Evolutionary conservation across 2,329 filamentous ascomycete genomes (phyloP).

Genomic region (Ramularia endophylla): DNA sequence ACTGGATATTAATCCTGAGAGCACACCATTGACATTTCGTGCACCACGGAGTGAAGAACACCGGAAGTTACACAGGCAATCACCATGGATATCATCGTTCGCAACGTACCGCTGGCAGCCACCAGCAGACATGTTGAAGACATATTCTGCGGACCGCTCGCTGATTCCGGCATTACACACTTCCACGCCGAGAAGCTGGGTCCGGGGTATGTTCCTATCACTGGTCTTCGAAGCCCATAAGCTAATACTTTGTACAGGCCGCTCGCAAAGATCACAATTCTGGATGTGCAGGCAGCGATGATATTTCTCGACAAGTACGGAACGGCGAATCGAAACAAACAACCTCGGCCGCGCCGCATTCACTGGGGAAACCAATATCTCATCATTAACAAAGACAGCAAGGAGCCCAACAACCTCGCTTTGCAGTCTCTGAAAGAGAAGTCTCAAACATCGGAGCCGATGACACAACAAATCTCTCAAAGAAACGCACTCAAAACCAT

Average conservation of each 20-base stretch:
- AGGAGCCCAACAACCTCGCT: slow-evolving; percentile 18
- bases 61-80: too few relatives aligned
- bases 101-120: slow-evolving; percentile 36
- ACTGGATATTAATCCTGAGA: too few relatives aligned
- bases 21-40: too few relatives aligned
- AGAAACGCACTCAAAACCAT: slow-evolving; percentile 9
- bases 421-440: slow-evolving; percentile 23
- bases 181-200: slow-evolving; percentile 42
- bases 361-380: slow-evolving; percentile 9
- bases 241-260: slow-evolving; percentile 23
- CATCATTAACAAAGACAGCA: neutral
- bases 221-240: too few relatives aligned
- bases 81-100: slow-evolving; percentile 45
- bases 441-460: slow-evolving; percentile 7
- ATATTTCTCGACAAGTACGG: slow-evolving; percentile 39
- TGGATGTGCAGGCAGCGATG: slow-evolving; percentile 34
- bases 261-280: slow-evolving; percentile 44
- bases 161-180: slow-evolving; percentile 34
- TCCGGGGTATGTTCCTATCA: slow-evolving; percentile 2
- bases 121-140: slow-evolving; percentile 39
- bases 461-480: neutral
- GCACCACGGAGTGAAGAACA: too few relatives aligned
- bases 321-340: slow-evolving; percentile 10
- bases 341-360: slow-evolving; percentile 9
- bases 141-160: slow-evolving; percentile 36